These are phyloP conservation scores for Gaertneriomyces semiglobifer DNA, from an alignment of 192 early-diverging fungal genomes.

Conservation along the genomic window DNA sequence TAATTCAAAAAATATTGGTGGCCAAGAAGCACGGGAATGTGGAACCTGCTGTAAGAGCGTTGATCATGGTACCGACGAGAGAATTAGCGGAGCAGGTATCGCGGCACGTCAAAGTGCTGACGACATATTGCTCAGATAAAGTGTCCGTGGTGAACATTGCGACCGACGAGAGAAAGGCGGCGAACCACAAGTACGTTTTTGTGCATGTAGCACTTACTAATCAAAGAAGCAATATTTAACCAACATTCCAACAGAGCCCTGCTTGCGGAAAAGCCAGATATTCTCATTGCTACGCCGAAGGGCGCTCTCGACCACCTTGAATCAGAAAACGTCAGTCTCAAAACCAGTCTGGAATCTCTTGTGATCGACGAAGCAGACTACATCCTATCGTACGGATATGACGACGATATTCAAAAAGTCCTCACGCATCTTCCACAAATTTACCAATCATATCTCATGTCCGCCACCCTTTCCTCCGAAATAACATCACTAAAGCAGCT, in stretches of 20 bases:
- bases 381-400: conserved; percentile 89
- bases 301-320: conserved; percentile 73
- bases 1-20: conserved; percentile 85
- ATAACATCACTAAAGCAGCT: conserved; percentile 82
- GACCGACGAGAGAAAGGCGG: conserved; percentile 32
- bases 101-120: conserved; percentile 67
- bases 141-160: conserved; percentile 68
- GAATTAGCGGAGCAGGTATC: conserved; percentile 94
- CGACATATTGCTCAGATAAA: conserved; percentile 66
- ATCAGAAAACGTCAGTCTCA: conserved; percentile 46
- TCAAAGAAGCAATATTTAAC: neutral
- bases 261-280: conserved; percentile 78
- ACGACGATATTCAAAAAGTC: conserved; percentile 80
- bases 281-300: conserved; percentile 85
- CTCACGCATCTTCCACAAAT: conserved; percentile 76
- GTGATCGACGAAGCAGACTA: conserved; percentile 97
- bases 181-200: conserved; percentile 23
- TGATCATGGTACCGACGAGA: conserved; percentile 91
- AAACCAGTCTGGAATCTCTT: conserved; percentile 67
- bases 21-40: conserved; percentile 49
- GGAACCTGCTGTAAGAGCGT: conserved; percentile 38
- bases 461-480: conserved; percentile 81
- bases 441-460: conserved; percentile 90
- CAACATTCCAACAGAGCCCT: conserved; percentile 57
- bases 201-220: neutral